phyloP scores from a whole-genome alignment of 1,284 basidiomycete species.

The Cryptococcus sp. region DNA sequence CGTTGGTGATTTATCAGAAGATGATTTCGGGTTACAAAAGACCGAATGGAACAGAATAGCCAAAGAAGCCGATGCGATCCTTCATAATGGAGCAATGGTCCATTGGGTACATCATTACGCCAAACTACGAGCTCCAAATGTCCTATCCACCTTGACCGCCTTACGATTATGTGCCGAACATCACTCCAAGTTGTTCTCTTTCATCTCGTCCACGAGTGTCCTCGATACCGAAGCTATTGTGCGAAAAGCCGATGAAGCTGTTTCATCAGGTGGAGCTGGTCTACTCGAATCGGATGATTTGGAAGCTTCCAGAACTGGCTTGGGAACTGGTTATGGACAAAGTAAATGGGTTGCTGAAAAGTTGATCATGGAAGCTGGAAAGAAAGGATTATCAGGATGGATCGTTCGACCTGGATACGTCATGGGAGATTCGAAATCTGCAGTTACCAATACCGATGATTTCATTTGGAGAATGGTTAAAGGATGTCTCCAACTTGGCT shows the following conservation, averaged over 20 bases:
- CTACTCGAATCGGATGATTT: constrained; percentile 85
- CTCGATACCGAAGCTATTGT: constrained; percentile 91
- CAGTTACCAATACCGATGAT: constrained; percentile 97
- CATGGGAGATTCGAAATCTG: constrained; percentile 76
- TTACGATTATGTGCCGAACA: constrained; percentile 70
- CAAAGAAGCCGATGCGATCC: constrained; percentile 71
- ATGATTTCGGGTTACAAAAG: constrained; percentile 69
- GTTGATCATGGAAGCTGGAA: constrained; percentile 83
- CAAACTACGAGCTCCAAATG: constrained; percentile 86
- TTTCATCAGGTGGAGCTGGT: constrained; percentile 56
- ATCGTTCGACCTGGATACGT: constrained; percentile 95
- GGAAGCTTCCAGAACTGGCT: constrained; percentile 70
- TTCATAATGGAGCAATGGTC: constrained; percentile 97
- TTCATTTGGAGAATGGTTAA: constrained; percentile 98
- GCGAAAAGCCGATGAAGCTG: constrained; percentile 69
- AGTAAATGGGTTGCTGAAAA: constrained; percentile 99
- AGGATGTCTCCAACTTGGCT: constrained; percentile 91
- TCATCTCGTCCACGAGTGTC: constrained; percentile 91
- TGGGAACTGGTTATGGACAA: constrained; percentile 94
- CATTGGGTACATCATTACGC: constrained; percentile 99
- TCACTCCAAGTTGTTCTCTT: constrained; percentile 78
- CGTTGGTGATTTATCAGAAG: constrained; percentile 77
- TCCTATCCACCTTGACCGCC: constrained; percentile 78
- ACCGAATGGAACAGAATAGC: constrained; percentile 66
- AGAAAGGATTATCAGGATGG: constrained; percentile 77